Conservation (phyloP, 2,329 filamentous ascomycete species). For the Claviceps maximensis region DNA sequence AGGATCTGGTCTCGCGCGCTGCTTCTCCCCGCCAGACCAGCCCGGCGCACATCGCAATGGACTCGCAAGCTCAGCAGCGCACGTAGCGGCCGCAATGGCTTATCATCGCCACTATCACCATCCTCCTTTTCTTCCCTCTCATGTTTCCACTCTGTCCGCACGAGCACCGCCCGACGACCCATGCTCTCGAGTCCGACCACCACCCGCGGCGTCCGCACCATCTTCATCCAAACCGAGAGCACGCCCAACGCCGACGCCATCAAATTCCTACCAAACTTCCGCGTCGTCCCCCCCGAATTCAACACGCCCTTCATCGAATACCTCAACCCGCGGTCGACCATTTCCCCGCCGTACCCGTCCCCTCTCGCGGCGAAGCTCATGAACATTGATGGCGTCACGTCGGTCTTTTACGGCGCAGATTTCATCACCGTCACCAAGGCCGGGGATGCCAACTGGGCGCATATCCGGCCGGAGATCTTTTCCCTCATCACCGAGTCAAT, state of each 20-base stretch:
- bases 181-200: slow-evolving; percentile 5
- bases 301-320: slow-evolving; percentile 80
- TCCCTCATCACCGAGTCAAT: slow-evolving; percentile 88
- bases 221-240: slow-evolving; percentile 94
- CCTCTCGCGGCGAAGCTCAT: slow-evolving; percentile 82
- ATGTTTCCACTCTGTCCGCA: not conserved
- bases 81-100: not conserved
- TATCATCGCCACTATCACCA: too few species aligned
- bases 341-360: slow-evolving; percentile 79
- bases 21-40: slow-evolving; percentile 12
- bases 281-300: slow-evolving; percentile 63
- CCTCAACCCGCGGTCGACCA: slow-evolving; percentile 72
- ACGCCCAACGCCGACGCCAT: slow-evolving; percentile 93
- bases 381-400: slow-evolving; percentile 87
- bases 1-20: slow-evolving; percentile 14
- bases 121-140: not conserved
- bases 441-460: slow-evolving; percentile 77
- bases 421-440: slow-evolving; percentile 97
- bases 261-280: slow-evolving; percentile 89
- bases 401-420: slow-evolving; percentile 86
- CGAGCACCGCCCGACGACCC: slow-evolving; percentile 6
- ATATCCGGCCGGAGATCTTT: slow-evolving; percentile 92
- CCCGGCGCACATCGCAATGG: slow-evolving; percentile 13
- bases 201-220: slow-evolving; percentile 45
- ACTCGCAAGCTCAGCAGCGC: slow-evolving; percentile 17